These are phyloP conservation scores for Penicillium samsonianum DNA, from an alignment of 495 filamentous ascomycete genomes.

Conservation along the genomic window DNA sequence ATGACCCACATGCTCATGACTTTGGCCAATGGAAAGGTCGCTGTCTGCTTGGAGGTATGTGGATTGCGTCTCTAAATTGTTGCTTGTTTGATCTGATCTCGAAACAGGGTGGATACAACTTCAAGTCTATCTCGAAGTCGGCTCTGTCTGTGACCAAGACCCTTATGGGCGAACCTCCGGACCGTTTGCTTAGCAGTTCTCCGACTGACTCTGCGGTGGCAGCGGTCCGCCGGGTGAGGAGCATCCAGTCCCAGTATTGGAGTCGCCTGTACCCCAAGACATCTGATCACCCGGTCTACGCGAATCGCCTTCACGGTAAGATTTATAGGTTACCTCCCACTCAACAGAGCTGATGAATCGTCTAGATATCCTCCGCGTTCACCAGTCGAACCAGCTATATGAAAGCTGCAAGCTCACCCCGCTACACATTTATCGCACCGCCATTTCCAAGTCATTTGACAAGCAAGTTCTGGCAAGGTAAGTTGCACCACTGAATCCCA, in stretches of 20 bases:
- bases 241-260: constrained; percentile 60
- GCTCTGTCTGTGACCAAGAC: constrained; percentile 89
- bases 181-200: constrained; percentile 56
- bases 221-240: constrained; percentile 55
- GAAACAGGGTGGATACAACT: constrained; percentile 83
- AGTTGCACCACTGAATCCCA: constrained; percentile 17
- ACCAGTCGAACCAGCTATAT: constrained; percentile 67
- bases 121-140: constrained; percentile 86
- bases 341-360: constrained; percentile 9
- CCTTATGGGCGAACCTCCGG: constrained; percentile 92
- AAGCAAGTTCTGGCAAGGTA: constrained; percentile 88
- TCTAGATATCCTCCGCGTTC: constrained; percentile 69
- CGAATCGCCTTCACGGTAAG: constrained; percentile 58
- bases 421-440: constrained; percentile 69
- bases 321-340: neutral
- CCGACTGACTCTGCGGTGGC: constrained; percentile 49
- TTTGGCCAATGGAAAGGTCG: constrained; percentile 86
- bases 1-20: constrained; percentile 99
- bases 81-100: neutral
- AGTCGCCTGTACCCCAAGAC: constrained; percentile 56
- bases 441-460: constrained; percentile 75
- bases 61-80: neutral
- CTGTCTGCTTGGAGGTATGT: constrained; percentile 78
- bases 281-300: constrained; percentile 33
- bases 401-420: constrained; percentile 73